These are phyloP conservation scores for Leishmania braziliensis DNA, from an alignment of 208 protist species.

Conservation along the genomic window DNA sequence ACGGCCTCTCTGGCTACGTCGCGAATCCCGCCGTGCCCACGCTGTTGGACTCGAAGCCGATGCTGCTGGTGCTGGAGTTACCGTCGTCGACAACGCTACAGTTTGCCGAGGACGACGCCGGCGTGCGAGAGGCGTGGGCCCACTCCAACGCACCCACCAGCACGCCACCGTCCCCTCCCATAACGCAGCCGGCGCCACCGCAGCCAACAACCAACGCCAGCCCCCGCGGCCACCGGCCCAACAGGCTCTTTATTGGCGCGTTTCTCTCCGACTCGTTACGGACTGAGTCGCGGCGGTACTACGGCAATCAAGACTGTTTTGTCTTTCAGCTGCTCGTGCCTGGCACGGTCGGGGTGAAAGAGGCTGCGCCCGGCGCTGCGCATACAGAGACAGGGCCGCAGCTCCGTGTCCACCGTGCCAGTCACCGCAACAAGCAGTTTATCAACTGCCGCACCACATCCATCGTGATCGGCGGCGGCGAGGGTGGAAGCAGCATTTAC, in stretches of 20 bases:
- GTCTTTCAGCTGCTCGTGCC: conserved; percentile 75
- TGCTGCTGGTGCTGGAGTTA: conserved; percentile 74
- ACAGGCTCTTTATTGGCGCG: conserved; percentile 61
- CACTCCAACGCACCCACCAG: background rate
- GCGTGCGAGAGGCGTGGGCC: conserved; percentile 35
- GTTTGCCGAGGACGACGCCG: conserved; percentile 41
- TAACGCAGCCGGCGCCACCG: too few relatives aligned
- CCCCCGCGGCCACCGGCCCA: background rate
- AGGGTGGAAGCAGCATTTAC: conserved; percentile 56
- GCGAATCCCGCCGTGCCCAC: background rate
- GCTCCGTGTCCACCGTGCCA: conserved; percentile 51
- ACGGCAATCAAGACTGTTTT: conserved; percentile 71
- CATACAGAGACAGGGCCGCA: conserved; percentile 15
- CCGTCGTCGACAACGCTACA: conserved; percentile 33
- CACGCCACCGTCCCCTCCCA: background rate
- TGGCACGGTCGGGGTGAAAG: background rate
- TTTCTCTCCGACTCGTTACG: conserved; percentile 59
- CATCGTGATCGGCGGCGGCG: conserved; percentile 73
- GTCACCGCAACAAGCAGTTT: conserved; percentile 59
- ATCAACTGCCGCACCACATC: conserved; percentile 57
- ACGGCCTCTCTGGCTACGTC: background rate
- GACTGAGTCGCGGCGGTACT: conserved; percentile 58
- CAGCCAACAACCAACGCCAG: background rate
- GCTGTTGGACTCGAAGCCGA: conserved; percentile 23
- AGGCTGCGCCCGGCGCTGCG: background rate